Percentiles rank a stretch among this genome's conserved stretches.
phyloP scores from a whole-genome alignment of 2,329 filamentous ascomycete species.

The Venturia aucupariae region DNA sequence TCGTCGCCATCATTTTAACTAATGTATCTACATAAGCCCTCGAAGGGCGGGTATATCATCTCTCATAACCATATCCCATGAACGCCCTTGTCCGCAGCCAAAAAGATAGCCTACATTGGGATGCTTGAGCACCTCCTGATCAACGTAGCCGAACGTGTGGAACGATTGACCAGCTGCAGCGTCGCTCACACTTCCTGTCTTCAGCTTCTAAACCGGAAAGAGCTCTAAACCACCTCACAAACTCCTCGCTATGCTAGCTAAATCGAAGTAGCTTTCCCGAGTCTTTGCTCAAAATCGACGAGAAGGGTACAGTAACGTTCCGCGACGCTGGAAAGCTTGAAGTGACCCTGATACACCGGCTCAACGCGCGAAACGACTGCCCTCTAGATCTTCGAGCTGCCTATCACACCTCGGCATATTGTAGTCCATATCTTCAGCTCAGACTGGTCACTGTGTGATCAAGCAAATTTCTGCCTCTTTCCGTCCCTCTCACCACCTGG shows the following conservation, averaged over 20 bases:
- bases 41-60: not conserved
- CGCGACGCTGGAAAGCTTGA: not conserved
- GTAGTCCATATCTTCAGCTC: not conserved
- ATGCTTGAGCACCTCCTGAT: not conserved
- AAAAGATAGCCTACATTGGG: not conserved
- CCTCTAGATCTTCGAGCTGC: not conserved
- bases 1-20: not conserved
- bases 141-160: not conserved
- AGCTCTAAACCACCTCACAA: not conserved
- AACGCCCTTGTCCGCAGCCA: not conserved
- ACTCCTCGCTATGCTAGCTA: not conserved
- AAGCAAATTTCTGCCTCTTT: conserved; percentile 7
- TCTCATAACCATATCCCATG: not conserved
- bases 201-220: not conserved
- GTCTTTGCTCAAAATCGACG: not conserved
- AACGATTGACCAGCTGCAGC: not conserved
- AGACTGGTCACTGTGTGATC: not conserved
- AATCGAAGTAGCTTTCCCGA: not conserved
- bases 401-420: not conserved
- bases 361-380: not conserved
- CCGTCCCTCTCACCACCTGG: not conserved
- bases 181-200: not conserved
- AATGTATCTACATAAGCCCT: not conserved
- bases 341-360: too few species aligned
- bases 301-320: not conserved